Evolutionary conservation across 805 yeast species (phyloP).

Genomic region (Ogataea pilisensis): DNA sequence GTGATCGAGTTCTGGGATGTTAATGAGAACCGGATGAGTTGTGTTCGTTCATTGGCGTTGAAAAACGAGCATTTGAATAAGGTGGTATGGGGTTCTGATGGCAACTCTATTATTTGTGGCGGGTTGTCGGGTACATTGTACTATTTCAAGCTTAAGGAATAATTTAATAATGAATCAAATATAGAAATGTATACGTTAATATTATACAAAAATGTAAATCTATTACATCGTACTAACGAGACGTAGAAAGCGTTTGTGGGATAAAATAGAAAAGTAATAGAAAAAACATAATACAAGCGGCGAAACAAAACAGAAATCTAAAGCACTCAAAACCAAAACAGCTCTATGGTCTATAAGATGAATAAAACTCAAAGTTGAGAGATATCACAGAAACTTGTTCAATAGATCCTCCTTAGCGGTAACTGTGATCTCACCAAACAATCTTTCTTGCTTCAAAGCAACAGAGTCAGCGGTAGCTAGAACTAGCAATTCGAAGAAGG

Average conservation of each 20-base stretch:
- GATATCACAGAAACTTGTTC: constrained; percentile 15
- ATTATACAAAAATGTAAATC: no score
- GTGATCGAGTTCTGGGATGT: constrained; percentile 34
- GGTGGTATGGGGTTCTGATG: constrained; percentile 12
- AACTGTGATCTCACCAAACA: constrained; percentile 60
- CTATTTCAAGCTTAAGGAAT: constrained; percentile 2
- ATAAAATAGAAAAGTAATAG: no score
- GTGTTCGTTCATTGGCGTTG: constrained; percentile 28
- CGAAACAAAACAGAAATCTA: no score
- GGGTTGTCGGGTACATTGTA: constrained; percentile 23
- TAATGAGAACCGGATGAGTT: constrained; percentile 15
- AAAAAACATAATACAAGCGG: no score
- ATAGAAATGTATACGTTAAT: no score
- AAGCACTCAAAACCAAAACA: no score
- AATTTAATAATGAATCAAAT: neutral
- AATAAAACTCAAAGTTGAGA: neutral
- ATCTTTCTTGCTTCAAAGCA: constrained; percentile 50
- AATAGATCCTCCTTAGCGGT: constrained; percentile 17
- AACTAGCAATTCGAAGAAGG: constrained; percentile 80
- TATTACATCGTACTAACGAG: no score
- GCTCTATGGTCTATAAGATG: neutral
- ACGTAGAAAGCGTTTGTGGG: no score
- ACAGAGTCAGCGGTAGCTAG: constrained; percentile 76
- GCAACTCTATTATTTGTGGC: constrained; percentile 16
- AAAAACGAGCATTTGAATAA: constrained; percentile 15